Evolutionary conservation across 2,329 filamentous ascomycete species (phyloP).

Genomic region (Aspergillus aculeatinus): DNA sequence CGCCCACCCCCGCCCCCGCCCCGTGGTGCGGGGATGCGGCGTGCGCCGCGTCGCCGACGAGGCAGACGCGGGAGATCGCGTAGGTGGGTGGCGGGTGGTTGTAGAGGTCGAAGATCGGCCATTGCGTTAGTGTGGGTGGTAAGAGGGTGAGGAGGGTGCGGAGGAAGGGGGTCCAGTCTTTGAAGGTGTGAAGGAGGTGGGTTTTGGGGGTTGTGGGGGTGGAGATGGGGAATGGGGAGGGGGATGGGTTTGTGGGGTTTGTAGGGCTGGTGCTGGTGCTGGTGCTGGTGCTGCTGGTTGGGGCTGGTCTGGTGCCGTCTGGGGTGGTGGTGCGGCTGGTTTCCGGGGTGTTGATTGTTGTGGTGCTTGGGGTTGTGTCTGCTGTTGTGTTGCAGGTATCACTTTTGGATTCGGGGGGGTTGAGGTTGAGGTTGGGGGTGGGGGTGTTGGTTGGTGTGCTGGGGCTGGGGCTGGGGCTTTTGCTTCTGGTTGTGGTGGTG

Average conservation of each 20-base stretch:
- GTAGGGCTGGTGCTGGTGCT: not conserved
- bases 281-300: not conserved
- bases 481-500: no score
- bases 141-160: conserved; percentile 39
- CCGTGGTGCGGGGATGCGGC: conserved; percentile 29
- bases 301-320: not conserved
- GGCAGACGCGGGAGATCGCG: conserved; percentile 11
- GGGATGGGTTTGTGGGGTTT: not conserved
- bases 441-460: no score
- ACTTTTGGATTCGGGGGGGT: no score
- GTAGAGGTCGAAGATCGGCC: conserved; percentile 54
- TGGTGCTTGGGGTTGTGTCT: not conserved
- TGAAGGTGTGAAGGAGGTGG: conserved; percentile 8
- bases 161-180: conserved; percentile 47
- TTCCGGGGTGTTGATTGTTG: not conserved
- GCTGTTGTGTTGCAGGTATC: no score
- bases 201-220: not conserved
- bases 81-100: conserved; percentile 50
- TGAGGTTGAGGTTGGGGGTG: no score
- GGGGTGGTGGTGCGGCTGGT: not conserved
- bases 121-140: conserved; percentile 48
- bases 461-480: no score
- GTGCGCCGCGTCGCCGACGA: conserved; percentile 31
- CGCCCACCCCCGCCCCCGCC: conserved; percentile 25
- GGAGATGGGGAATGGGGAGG: not conserved